Base-by-base conservation (phyloP, 345 rosid species). In the Populus deltoides region DNA sequence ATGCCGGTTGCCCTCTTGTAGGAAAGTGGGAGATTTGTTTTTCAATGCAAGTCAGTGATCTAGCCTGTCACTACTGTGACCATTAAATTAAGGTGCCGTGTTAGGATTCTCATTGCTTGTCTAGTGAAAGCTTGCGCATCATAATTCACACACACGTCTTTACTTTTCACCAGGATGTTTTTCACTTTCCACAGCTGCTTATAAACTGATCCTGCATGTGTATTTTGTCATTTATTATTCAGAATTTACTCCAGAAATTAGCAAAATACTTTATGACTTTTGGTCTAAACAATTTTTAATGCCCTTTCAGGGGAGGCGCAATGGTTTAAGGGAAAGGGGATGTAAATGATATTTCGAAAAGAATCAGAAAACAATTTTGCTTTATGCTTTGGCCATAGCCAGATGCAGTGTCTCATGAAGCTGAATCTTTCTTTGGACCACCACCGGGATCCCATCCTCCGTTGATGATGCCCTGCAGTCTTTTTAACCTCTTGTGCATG, bases 301-400 rank as follows among this genome's bases (percentile, higher is more conserved):
- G 53, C 73, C 36, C 24, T 75, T 84, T 55, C 78, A 83, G 87
- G 85, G 83, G 63, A 68, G 72, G 63, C 79, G 24, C 63, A 61
- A 71, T 61, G 69, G 63, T 71, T 65, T 15, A 68, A 66, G 72
- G 38, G 35, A 75, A 70, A 75, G 75, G 39, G 59, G 62, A 68
- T 33, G 62, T 15, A 66, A 68, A 70, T 43, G 78, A 55, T 65
- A 76, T 68, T 79, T 70, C n/a, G 73, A 68, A 41, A 82, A 74
- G 70, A 78, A 68, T 74, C 79, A 77, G 68, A 78, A 63, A 75
- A 80, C 83, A 85, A 69, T 82, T 84, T 85, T 87, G 84, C 76
- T 78, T 57, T 18, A 27, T 29, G 38, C 73, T 69, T 57, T 73
- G 74, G 81, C 79, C 70, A 66, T 79, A 73, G 62, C 27, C 59